Evolutionary conservation across 768 basidiomycete genomes (phyloP).

Genomic region (Collybia sordida): DNA sequence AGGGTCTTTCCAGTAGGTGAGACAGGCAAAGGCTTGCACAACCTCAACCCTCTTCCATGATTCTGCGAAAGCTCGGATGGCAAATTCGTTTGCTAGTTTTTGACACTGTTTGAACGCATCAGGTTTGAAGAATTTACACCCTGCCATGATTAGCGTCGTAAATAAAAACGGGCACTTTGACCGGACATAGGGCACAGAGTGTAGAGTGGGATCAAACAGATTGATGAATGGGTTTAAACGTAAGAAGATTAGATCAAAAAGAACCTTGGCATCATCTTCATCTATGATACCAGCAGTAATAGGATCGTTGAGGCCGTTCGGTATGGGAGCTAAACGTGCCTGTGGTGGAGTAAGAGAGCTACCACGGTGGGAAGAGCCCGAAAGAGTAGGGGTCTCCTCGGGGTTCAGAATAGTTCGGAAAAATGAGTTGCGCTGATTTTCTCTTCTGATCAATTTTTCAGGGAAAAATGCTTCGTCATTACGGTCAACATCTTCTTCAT

Average conservation of each 20-base stretch:
- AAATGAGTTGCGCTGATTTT: conserved; percentile 73
- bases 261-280: conserved; percentile 65
- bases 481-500: conserved; percentile 64
- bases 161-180: conserved; percentile 80
- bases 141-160: conserved; percentile 80
- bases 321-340: conserved; percentile 33
- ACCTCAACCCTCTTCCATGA: conserved; percentile 84
- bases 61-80: conserved; percentile 76
- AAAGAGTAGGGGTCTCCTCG: conserved; percentile 43
- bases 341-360: conserved; percentile 40
- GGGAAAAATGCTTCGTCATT: conserved; percentile 69
- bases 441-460: conserved; percentile 69
- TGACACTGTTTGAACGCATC: conserved; percentile 67
- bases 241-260: conserved; percentile 79
- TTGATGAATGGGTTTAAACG: conserved; percentile 90
- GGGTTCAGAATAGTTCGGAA: conserved; percentile 84
- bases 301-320: conserved; percentile 57
- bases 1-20: conserved; percentile 89
- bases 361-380: conserved; percentile 31
- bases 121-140: conserved; percentile 80
- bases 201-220: conserved; percentile 84
- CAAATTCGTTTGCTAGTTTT: conserved; percentile 70
- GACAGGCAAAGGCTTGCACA: conserved; percentile 84
- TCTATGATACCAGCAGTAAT: conserved; percentile 68
- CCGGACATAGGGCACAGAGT: conserved; percentile 80